Evolutionary conservation across 169 alveolate species (phyloP).

Genomic region (Cryptosporidium bovis): DNA sequence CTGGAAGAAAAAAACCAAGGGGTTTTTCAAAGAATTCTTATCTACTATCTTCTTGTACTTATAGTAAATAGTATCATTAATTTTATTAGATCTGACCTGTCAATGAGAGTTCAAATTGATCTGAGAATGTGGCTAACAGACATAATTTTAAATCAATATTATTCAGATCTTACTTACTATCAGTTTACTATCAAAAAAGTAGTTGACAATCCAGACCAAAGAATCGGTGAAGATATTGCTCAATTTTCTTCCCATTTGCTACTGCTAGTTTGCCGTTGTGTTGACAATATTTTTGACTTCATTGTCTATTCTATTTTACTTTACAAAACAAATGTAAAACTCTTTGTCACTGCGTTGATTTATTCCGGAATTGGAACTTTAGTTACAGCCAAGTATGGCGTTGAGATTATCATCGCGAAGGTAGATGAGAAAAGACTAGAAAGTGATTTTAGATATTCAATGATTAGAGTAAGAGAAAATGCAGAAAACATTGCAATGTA

Average conservation of each 20-base stretch:
- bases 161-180: constrained; percentile 48
- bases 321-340: constrained; percentile 18
- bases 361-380: constrained; percentile 60
- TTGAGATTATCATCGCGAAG: constrained; percentile 21
- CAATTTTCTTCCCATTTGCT: constrained; percentile 43
- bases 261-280: constrained; percentile 41
- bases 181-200: constrained; percentile 40
- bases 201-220: constrained; percentile 75
- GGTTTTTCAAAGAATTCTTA: constrained; percentile 11
- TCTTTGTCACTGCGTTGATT: constrained; percentile 53
- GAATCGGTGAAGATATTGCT: constrained; percentile 74
- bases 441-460: constrained; percentile 75
- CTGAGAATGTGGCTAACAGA: constrained; percentile 73
- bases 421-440: constrained; percentile 57
- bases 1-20: constrained; percentile 28
- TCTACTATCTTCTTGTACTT: constrained; percentile 36
- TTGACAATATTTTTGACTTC: constrained; percentile 68
- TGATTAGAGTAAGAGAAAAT: constrained; percentile 73
- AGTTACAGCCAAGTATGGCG: constrained; percentile 51
- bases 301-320: constrained; percentile 46
- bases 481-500: constrained; percentile 77
- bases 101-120: constrained; percentile 54
- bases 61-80: constrained; percentile 17
- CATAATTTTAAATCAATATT: constrained; percentile 53
- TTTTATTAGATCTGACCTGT: constrained; percentile 39